Evolutionary conservation across 2,329 filamentous ascomycete species (phyloP).

Genomic region (Talaromyces sp.): DNA sequence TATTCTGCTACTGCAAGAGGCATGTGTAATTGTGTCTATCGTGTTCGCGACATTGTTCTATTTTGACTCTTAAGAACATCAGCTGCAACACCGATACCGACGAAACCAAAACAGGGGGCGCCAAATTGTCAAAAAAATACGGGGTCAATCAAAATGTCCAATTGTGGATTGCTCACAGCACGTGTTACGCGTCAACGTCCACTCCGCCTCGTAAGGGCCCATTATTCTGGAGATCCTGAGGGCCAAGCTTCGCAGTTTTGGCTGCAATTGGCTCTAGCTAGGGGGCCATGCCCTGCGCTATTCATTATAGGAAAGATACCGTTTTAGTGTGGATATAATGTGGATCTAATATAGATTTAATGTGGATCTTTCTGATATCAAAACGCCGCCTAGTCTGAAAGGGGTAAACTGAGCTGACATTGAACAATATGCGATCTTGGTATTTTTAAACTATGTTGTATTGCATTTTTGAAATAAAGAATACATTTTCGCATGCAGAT

Average conservation of each 20-base stretch:
- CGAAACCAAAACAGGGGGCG: background rate
- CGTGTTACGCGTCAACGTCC: background rate
- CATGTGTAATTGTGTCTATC: background rate
- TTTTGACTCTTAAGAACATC: background rate
- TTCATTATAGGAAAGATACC: background rate
- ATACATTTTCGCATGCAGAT: too few species aligned
- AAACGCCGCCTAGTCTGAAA: background rate
- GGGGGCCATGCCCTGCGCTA: background rate
- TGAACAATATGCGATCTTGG: too few species aligned
- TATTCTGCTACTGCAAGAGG: background rate
- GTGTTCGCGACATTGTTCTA: background rate
- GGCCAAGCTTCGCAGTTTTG: background rate
- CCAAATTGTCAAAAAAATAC: background rate
- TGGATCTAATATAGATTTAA: too few species aligned
- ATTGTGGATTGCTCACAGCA: background rate
- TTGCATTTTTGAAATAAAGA: too few species aligned
- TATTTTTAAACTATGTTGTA: too few species aligned
- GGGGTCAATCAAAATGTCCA: background rate
- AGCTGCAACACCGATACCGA: too few species aligned
- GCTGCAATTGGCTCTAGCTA: background rate
- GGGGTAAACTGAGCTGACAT: background rate
- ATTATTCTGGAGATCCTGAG: background rate
- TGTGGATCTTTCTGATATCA: background rate
- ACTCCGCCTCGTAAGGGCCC: background rate
- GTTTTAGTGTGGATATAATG: background rate